Percentiles rank a stretch among this genome's conserved stretches.
These are phyloP conservation scores for Hygrophorus russula DNA, from an alignment of 768 basidiomycete genomes.

Conservation along the genomic window DNA sequence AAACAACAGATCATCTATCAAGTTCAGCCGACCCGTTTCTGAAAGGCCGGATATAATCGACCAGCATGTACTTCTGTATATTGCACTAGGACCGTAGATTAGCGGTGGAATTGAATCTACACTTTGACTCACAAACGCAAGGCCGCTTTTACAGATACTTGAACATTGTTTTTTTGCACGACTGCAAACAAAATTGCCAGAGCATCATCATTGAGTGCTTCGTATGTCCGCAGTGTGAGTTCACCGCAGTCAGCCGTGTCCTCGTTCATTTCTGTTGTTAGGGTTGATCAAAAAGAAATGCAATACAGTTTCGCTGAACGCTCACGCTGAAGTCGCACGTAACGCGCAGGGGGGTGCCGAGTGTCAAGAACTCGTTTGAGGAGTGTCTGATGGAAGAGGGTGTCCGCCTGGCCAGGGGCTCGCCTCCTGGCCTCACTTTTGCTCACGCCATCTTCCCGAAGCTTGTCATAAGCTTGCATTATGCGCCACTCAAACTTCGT, in stretches of 20 bases:
- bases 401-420: constrained; percentile 1
- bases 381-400: constrained; percentile 7
- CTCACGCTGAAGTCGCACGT: constrained; percentile 11
- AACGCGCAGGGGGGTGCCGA: constrained; percentile 10
- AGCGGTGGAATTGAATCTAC: too few relatives aligned
- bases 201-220: constrained; percentile 7
- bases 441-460: constrained; percentile 7
- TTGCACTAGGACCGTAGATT: too few relatives aligned
- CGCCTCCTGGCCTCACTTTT: constrained; percentile 5
- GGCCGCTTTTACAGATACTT: constrained; percentile 10
- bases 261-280: constrained; percentile 13
- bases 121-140: too few relatives aligned
- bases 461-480: constrained; percentile 10
- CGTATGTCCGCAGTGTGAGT: constrained; percentile 12
- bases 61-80: too few relatives aligned
- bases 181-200: constrained; percentile 14
- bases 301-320: background rate
- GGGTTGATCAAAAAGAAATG: background rate
- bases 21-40: too few relatives aligned
- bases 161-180: constrained; percentile 16
- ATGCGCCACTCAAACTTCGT: constrained; percentile 25
- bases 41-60: too few relatives aligned
- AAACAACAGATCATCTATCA: too few relatives aligned
- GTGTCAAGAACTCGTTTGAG: constrained; percentile 8
- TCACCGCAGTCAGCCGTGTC: constrained; percentile 3